Conservation (phyloP, 495 filamentous ascomycete genomes). For the Penicillium roqueforti region DNA sequence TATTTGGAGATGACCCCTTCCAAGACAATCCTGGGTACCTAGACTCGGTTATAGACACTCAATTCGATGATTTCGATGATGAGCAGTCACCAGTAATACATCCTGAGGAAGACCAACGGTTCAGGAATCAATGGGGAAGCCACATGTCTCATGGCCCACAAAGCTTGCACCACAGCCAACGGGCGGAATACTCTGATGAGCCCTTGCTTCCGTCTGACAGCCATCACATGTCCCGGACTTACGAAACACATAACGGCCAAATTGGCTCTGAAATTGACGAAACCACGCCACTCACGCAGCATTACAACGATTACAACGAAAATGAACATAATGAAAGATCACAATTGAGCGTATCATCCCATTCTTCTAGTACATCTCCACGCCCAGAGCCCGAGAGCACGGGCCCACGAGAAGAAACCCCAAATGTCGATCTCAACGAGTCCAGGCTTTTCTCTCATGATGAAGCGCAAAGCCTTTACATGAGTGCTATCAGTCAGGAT, state of each 20-base stretch:
- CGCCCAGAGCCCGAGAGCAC: conserved; percentile 25
- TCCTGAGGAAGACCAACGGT: not conserved
- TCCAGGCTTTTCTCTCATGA: conserved; percentile 86
- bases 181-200: not conserved
- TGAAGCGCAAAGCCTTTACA: conserved; percentile 95
- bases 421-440: conserved; percentile 53
- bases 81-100: conserved; percentile 21
- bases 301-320: not conserved
- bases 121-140: conserved; percentile 5
- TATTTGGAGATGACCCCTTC: conserved; percentile 34
- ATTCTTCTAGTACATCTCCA: conserved; percentile 13
- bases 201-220: not conserved
- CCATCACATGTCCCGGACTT: not conserved
- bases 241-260: conserved; percentile 7
- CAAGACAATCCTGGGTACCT: conserved; percentile 47
- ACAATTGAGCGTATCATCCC: conserved; percentile 4
- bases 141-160: not conserved
- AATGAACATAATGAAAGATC: conserved; percentile 1
- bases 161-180: not conserved
- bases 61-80: conserved; percentile 40
- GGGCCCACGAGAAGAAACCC: conserved; percentile 19
- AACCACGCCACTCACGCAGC: not conserved
- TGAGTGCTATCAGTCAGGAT: conserved; percentile 62
- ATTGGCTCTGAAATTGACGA: conserved; percentile 1
- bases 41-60: conserved; percentile 45